Evolutionary conservation across 177 flowering plant species (phyloP), one percentile per base, ranked within the genome.

Genomic region (Vitis hybrid): DNA sequence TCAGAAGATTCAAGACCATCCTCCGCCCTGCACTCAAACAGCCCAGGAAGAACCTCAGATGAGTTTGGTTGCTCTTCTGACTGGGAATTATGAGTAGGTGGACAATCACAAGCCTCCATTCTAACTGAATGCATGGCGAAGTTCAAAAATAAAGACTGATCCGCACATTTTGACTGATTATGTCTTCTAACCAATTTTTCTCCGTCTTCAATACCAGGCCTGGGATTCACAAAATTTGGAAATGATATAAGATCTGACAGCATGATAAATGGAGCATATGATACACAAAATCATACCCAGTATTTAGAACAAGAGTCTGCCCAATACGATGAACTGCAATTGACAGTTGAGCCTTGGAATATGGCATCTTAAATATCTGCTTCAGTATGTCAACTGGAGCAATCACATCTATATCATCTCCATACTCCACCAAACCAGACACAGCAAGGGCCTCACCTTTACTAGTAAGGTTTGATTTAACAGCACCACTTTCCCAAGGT

Each of bases 41-140:
- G 62, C 17, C 87, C 86, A 67, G 88, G 85, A 55, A 85, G 82
- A 59, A 82, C 47, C 47, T 38, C 78, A 72, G 85, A 86, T 54
- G 97, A 79, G 47, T 59, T 78, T 67, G 85, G 67, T 64, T 80
- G 79, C 59, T 80, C 79, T 62, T 79, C 80, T 7, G 88, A 58
- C 44, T 85, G 66, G 20, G 77, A 61, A 64, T 84, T 64, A 68
- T 86, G 86, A 75, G 78, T 71, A 51, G 98, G 97, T 3, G 99
- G 99, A 75, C 97, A 90, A 77, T 95, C 99, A 81, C 99, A 95
- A 67, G 98, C 97, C 81, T 95, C 99, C 88, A 86, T 84, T 75
- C 99, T 84, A 17, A 95, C 98, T 47, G 99, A 95, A 76, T 95
- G 99, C 98, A 89, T 92, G 5, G 98, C 98, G 75, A 95, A 92